Conservation (phyloP, 495 filamentous ascomycete species). For the Pyrenula massariospora region DNA sequence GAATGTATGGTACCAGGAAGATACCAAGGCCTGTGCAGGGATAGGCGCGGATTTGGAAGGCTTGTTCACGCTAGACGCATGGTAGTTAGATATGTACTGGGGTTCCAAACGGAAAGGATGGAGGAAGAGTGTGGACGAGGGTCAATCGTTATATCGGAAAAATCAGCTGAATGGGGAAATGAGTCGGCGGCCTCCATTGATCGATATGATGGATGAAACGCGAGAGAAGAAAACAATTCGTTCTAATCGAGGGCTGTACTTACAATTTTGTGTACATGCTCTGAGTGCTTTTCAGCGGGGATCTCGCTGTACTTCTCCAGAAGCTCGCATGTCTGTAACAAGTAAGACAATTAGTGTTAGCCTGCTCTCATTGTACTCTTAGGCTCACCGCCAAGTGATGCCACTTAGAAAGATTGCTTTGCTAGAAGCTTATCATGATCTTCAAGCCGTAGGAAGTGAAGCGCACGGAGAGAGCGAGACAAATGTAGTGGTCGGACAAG, state of each 20-base stretch:
- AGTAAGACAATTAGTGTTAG: slow-evolving; percentile 4
- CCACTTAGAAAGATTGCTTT: too few relatives aligned
- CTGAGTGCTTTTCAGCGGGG: slow-evolving; percentile 6
- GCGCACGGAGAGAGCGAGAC: too few relatives aligned
- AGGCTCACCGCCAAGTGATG: too few relatives aligned
- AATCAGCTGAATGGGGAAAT: too few relatives aligned
- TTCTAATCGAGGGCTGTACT: not conserved
- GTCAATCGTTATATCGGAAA: too few relatives aligned
- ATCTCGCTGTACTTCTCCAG: slow-evolving; percentile 15
- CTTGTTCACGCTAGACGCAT: slow-evolving; percentile 2
- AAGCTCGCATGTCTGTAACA: slow-evolving; percentile 9
- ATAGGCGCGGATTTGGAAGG: slow-evolving; percentile 15
- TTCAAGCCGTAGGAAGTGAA: too few relatives aligned
- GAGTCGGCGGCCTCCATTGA: not conserved
- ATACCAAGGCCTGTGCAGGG: slow-evolving; percentile 24
- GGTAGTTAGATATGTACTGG: not conserved
- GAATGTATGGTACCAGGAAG: slow-evolving; percentile 22
- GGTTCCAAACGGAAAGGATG: not conserved
- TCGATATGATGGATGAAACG: not conserved
- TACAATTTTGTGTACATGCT: slow-evolving; percentile 4
- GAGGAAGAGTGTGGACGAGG: not conserved
- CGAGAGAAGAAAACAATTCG: not conserved
- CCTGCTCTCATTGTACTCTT: too few relatives aligned
- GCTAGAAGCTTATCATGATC: too few relatives aligned
- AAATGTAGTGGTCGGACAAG: too few relatives aligned